Base-by-base conservation (phyloP, 257 asterid species). In the Vinca minor region DNA sequence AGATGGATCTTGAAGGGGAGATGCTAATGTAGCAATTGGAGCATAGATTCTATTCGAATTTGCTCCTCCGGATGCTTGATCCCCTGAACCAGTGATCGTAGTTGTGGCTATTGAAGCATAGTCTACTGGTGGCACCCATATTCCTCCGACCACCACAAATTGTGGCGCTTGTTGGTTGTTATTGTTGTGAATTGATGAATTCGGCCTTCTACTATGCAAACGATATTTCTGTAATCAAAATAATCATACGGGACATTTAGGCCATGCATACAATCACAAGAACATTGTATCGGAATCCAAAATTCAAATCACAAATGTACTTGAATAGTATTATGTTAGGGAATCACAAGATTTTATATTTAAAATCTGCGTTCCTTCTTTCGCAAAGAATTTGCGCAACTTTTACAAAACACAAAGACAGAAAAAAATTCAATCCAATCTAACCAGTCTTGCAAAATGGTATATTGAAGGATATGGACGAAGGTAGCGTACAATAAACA, bases 141-240 rank as follows among this genome's bases (percentile, higher is more conserved):
- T 78, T 50, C 91, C 89, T 34, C 95, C 82, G 29, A 84, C 95
- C 73, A 87, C 95, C 59, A 87, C 86, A 69, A 87, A 84, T 23
- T 79, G 93, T 17, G 94, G 83, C 9, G 76, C 26, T 47, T 74
- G 85, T 46, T 74, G 50, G 52, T 67, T 72, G 63, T 17, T 64
- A 60, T 61, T 80, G 79, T 67, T 77, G 74, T 79, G 85, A 12
- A 70, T 73, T 3, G 85, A 71, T 21, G 76, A 66, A 64, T 73
- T 80, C 2, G 91, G 87, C 31, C 95, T 81, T 65, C 88, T 80
- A 1, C 83, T 78, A 65, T 87, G 95, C 44, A 87, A 34, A 0
- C 95, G 82, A 56, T 83, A 87, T 74, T 87, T 87, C 95, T 87
- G 83, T 26, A 69, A 64, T 21, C 17, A 31, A 64, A n/a, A 34